A percentile compares a stretch with the other conserved stretches of the same genome.
These are phyloP conservation scores for Penicillium sp. DNA, from an alignment of 2,329 filamentous ascomycete genomes.

Conservation along the genomic window DNA sequence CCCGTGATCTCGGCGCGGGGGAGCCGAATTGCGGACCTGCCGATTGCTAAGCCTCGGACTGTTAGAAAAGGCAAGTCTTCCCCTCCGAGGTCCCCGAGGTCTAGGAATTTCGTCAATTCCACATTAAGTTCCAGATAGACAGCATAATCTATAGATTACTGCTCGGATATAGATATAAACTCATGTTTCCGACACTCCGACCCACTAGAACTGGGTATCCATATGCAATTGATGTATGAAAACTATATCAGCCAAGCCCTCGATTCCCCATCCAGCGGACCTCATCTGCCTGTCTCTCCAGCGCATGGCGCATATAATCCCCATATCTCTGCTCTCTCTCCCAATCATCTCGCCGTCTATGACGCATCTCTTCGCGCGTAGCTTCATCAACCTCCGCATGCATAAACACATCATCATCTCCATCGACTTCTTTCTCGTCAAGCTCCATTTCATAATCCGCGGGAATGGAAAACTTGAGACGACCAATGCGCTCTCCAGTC, in stretches of 20 bases:
- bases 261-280: constrained; percentile 67
- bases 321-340: constrained; percentile 57
- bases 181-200: background rate
- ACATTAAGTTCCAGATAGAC: background rate
- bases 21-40: constrained; percentile 17
- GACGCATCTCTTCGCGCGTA: constrained; percentile 32
- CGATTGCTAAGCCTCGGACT: constrained; percentile 13
- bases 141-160: background rate
- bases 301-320: constrained; percentile 69
- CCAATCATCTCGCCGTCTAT: constrained; percentile 34
- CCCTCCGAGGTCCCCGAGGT: constrained; percentile 7
- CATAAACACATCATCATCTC: constrained; percentile 34
- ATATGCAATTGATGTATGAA: background rate
- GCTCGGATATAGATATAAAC: too few species aligned
- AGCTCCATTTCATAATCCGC: constrained; percentile 34
- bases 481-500: constrained; percentile 81
- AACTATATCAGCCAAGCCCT: constrained; percentile 15
- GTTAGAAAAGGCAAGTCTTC: background rate
- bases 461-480: constrained; percentile 62
- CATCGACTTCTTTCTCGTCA: constrained; percentile 42
- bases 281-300: constrained; percentile 77
- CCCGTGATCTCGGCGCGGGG: constrained; percentile 23
- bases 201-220: background rate
- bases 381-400: constrained; percentile 31
- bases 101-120: background rate